Conservation (phyloP, 805 yeast species). For the Metschnikowia noctiluminum region DNA sequence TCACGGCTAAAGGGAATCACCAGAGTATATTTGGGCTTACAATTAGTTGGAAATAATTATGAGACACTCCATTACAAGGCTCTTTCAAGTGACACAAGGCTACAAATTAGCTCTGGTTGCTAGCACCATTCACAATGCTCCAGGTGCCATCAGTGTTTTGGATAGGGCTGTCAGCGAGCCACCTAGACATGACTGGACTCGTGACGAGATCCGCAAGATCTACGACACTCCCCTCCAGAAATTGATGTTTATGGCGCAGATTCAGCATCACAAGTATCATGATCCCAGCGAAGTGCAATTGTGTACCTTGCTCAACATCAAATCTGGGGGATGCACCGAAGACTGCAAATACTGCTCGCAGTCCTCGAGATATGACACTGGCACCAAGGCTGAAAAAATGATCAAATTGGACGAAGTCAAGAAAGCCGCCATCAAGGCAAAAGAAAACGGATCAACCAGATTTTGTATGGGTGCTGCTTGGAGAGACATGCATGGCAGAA, state of each 20-base stretch:
- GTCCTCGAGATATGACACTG: conserved; percentile 65
- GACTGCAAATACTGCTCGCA: conserved; percentile 83
- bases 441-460: conserved; percentile 67
- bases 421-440: conserved; percentile 61
- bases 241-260: conserved; percentile 55
- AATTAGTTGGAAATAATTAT: too few species aligned
- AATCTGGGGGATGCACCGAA: conserved; percentile 79
- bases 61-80: conserved; percentile 4
- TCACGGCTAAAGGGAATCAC: too few species aligned
- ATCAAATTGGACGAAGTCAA: conserved; percentile 60
- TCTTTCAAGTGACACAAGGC: not conserved
- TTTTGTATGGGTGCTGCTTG: conserved; percentile 88
- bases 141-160: not conserved
- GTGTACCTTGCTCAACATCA: conserved; percentile 71
- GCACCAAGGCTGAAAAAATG: conserved; percentile 65
- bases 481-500: conserved; percentile 81
- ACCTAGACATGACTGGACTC: conserved; percentile 49
- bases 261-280: conserved; percentile 64
- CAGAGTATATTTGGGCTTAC: too few species aligned
- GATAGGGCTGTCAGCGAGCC: conserved; percentile 10
- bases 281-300: conserved; percentile 69
- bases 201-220: conserved; percentile 54
- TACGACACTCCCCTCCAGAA: conserved; percentile 66
- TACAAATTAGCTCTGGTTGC: not conserved
- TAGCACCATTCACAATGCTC: not conserved